Evolutionary conservation across 2,329 filamentous ascomycete species (phyloP), one percentile per base, ranked within the genome.

Genomic region (Pseudogymnoascus sp.): DNA sequence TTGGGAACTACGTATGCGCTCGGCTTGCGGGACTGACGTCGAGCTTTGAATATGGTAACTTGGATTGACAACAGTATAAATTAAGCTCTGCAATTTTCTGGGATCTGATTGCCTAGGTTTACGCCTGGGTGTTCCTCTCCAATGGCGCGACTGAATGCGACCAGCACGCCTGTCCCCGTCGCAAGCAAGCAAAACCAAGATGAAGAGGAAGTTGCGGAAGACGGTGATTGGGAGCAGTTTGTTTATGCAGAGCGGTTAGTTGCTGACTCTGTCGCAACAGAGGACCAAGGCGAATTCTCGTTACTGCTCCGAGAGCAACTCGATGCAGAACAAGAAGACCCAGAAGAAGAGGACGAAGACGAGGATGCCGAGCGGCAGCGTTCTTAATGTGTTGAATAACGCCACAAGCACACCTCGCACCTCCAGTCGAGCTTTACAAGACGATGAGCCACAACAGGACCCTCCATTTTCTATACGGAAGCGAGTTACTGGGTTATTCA

Each of bases 261-360:
- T 31, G 25, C 45, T 52, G 45, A 52, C 9, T 52, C 45, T 52
- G 45, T n/a, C 4, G 16, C 5, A 14, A 8, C 45, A 31, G 45
- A 52, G 25, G 25, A 12, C 14, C 23, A 52, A n/a, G 45, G 25
- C n/a, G 25, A 52, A 52, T 52, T 16, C 45, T 52, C 45, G 45
- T 31, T 52, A 31, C 11, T 31, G 25, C 25, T 52, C 4, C 45
- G 45, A 16, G 25, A 52, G 8, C 45, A 52, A 31, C 45, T 52
- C n/a, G 14, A 61, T 28, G 52, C 5, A 7, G 61, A 61, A 61
- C 31, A 28, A 18, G 33, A 62, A 18, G 33, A 62, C 35, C 28
- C n/a, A 12, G 49, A 61, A 31, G 18, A n/a, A 31, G 49, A 62
- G 21, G 43, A 18, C 1, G 49, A 60, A 23, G 61, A 38, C 16